Conservation (phyloP, 768 basidiomycete species). For the Mycena rosella region DNA sequence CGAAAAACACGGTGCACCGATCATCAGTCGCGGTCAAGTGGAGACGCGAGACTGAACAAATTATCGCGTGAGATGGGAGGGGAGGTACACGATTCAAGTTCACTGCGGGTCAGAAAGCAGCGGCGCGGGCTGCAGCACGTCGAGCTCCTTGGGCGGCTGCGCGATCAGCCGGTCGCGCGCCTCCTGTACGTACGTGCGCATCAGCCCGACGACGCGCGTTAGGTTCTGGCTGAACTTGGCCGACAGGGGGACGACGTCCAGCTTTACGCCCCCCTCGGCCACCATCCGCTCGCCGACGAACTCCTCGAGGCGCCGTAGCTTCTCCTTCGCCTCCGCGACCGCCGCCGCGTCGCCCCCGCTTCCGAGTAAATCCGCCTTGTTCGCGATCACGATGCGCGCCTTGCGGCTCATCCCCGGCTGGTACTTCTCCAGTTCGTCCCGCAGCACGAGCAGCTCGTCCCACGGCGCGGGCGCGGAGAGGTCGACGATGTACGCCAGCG, state of each 20-base stretch:
- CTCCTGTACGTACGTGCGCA: constrained; percentile 74
- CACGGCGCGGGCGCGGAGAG: constrained; percentile 80
- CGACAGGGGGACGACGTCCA: constrained; percentile 86
- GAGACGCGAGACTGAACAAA: not conserved
- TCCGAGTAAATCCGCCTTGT: constrained; percentile 93
- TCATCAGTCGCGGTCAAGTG: no score
- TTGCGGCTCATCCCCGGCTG: constrained; percentile 82
- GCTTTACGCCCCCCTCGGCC: constrained; percentile 44
- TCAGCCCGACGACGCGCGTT: constrained; percentile 71
- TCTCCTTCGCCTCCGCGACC: constrained; percentile 67
- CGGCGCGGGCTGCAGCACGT: constrained; percentile 14
- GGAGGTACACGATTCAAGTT: not conserved
- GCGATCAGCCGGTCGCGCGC: constrained; percentile 42
- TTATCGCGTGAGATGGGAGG: not conserved
- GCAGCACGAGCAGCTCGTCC: constrained; percentile 79
- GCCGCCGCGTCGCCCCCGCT: constrained; percentile 60
- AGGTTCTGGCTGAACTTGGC: constrained; percentile 91
- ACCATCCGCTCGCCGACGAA: constrained; percentile 66
- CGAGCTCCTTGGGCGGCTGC: constrained; percentile 32
- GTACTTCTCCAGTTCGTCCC: constrained; percentile 88
- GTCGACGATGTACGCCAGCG: constrained; percentile 94
- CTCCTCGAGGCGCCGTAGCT: constrained; percentile 67
- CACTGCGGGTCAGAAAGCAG: not conserved
- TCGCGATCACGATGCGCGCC: constrained; percentile 88
- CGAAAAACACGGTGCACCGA: no score